A percentile compares a stretch with the other conserved stretches of the same genome.
Evolutionary conservation across 2,329 filamentous ascomycete genomes (phyloP).

Genomic region (Periconia digitata): DNA sequence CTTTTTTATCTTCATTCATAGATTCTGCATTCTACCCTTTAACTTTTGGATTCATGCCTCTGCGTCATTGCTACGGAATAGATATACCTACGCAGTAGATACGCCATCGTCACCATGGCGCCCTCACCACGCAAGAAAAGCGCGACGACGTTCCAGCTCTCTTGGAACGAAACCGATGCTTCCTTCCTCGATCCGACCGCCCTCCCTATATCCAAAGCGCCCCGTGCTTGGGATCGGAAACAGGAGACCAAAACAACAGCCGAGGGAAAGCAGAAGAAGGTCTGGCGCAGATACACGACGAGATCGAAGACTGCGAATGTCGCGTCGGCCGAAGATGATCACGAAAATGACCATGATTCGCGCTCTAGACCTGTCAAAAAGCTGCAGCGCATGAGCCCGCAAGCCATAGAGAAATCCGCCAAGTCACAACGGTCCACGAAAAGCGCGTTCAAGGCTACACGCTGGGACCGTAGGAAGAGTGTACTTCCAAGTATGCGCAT

Average conservation of each 20-base stretch:
- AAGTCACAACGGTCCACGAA: conserved; percentile 22
- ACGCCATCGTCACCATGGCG: conserved; percentile 21
- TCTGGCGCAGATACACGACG: conserved; percentile 49
- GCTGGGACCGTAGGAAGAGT: conserved; percentile 40
- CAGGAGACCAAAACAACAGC: conserved; percentile 44
- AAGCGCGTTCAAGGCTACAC: conserved; percentile 38
- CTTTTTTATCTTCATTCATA: not conserved
- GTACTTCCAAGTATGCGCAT: conserved; percentile 33
- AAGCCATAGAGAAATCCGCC: conserved; percentile 32
- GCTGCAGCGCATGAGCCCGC: conserved; percentile 40
- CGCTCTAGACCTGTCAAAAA: conserved; percentile 50
- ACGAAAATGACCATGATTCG: conserved; percentile 32
- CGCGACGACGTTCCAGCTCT: conserved; percentile 32
- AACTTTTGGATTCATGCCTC: conserved; percentile 2
- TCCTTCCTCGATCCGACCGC: conserved; percentile 44
- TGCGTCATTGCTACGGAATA: conserved; percentile 15
- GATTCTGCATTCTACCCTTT: conserved; percentile 3
- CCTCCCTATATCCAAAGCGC: conserved; percentile 45
- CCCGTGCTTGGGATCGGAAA: conserved; percentile 53
- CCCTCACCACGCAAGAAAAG: conserved; percentile 35
- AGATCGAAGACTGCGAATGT: conserved; percentile 26
- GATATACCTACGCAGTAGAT: conserved; percentile 10
- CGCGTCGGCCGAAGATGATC: conserved; percentile 14
- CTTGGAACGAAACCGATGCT: conserved; percentile 47
- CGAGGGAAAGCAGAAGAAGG: conserved; percentile 45